Evolutionary conservation across 164 flowering plant genomes (phyloP).

Genomic region (Cinnamomum chago): DNA sequence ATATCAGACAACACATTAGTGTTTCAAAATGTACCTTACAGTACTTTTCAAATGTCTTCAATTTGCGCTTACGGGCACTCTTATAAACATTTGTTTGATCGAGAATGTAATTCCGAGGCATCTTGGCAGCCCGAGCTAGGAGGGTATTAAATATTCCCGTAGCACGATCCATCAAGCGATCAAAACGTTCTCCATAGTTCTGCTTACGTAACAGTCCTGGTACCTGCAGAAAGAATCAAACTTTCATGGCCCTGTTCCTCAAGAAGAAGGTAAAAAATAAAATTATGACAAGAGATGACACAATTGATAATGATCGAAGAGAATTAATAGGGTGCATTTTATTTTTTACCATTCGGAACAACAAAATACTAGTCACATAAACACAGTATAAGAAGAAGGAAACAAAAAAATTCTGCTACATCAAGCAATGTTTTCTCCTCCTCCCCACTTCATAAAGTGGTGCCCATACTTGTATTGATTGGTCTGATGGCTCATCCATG

Average conservation of each 20-base stretch:
- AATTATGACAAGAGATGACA: neutral
- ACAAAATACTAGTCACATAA: no score
- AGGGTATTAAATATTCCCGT: slow-evolving; percentile 50
- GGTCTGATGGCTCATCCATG: neutral
- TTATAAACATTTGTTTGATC: slow-evolving; percentile 74
- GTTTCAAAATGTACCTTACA: slow-evolving; percentile 36
- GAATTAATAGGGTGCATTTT: no score
- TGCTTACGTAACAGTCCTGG: slow-evolving; percentile 52
- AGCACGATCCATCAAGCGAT: slow-evolving; percentile 53
- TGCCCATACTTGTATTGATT: neutral
- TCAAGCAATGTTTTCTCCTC: neutral
- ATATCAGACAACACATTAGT: neutral
- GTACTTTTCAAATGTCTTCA: slow-evolving; percentile 44
- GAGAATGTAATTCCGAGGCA: slow-evolving; percentile 48
- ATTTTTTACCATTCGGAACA: no score
- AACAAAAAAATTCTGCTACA: neutral
- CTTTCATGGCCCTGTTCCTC: neutral
- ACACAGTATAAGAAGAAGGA: neutral
- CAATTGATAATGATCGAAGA: no score
- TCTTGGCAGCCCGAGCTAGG: slow-evolving; percentile 49
- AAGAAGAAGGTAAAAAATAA: neutral
- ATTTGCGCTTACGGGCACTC: slow-evolving; percentile 56
- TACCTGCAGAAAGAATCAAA: slow-evolving; percentile 37
- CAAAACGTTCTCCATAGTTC: slow-evolving; percentile 63
- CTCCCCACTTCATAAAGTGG: neutral